A percentile compares a stretch with the other conserved stretches of the same genome.
These are phyloP conservation scores for Suillus weaverae DNA, from an alignment of 768 basidiomycete genomes.

Conservation along the genomic window DNA sequence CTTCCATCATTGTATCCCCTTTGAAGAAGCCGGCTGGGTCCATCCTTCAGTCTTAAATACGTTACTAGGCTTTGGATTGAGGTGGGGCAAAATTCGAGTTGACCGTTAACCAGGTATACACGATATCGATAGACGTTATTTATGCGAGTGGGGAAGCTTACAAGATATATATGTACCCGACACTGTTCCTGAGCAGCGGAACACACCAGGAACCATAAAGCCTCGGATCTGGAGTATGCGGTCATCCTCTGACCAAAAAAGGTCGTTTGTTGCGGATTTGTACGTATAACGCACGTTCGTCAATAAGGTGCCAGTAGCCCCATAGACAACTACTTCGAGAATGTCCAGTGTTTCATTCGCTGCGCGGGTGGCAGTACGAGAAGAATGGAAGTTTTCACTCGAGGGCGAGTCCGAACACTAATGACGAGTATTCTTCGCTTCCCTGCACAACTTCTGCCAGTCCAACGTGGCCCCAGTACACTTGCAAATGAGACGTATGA, in stretches of 20 bases:
- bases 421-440: neutral
- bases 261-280: neutral
- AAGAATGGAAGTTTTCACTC: neutral
- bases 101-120: neutral
- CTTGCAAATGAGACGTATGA: neutral
- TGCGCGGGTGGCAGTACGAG: neutral
- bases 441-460: neutral
- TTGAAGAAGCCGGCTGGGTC: neutral
- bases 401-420: neutral
- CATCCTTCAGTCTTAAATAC: neutral
- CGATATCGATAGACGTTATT: neutral
- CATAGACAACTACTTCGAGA: neutral
- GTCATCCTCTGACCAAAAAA: neutral
- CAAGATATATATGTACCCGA: neutral
- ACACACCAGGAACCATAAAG: neutral
- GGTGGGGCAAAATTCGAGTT: neutral
- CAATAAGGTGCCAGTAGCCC: neutral
- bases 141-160: neutral
- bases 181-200: neutral
- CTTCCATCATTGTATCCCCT: slow-evolving; percentile 1
- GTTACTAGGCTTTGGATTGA: neutral
- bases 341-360: neutral
- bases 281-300: neutral
- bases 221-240: neutral
- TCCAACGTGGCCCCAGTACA: neutral